phyloP scores from a whole-genome alignment of 176 grass and related monocot species.

The Calamus simplicifolius region DNA sequence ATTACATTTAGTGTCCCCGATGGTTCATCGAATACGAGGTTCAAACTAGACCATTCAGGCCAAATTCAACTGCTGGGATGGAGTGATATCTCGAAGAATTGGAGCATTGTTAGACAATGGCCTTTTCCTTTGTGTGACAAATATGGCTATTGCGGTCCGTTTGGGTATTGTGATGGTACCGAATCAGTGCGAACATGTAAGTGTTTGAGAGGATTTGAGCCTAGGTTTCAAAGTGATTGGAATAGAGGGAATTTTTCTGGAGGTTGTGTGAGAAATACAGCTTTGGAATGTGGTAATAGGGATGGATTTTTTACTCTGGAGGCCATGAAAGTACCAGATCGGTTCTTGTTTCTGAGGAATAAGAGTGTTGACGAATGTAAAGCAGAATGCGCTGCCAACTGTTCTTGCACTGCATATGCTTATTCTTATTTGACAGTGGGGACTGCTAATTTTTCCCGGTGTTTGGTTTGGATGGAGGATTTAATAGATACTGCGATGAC shows the following conservation, averaged over 20 bases:
- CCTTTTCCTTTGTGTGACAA: too few species aligned
- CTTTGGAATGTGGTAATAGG: neutral
- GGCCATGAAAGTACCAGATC: constrained; percentile 22
- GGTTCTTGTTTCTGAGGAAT: constrained; percentile 23
- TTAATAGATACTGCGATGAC: constrained; percentile 29
- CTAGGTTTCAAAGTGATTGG: neutral
- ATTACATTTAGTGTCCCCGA: constrained; percentile 13
- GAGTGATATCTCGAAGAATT: neutral
- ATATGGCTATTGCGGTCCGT: constrained; percentile 32
- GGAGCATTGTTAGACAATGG: too few species aligned
- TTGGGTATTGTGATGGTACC: constrained; percentile 32
- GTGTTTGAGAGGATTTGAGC: constrained; percentile 47
- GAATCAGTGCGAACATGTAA: constrained; percentile 21
- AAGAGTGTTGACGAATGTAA: neutral
- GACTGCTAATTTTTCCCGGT: neutral
- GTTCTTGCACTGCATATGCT: too few species aligned
- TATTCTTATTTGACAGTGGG: too few species aligned
- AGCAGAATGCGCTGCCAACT: too few species aligned
- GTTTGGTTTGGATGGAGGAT: constrained; percentile 35
- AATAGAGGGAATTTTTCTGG: neutral
- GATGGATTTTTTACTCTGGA: constrained; percentile 9
- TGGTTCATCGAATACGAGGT: constrained; percentile 1
- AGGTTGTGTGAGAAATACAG: constrained; percentile 27
- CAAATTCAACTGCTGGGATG: neutral
- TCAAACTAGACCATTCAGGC: constrained; percentile 27